Evolutionary conservation across 805 yeast genomes (phyloP).

Genomic region (Jamesozyma hellenica): DNA sequence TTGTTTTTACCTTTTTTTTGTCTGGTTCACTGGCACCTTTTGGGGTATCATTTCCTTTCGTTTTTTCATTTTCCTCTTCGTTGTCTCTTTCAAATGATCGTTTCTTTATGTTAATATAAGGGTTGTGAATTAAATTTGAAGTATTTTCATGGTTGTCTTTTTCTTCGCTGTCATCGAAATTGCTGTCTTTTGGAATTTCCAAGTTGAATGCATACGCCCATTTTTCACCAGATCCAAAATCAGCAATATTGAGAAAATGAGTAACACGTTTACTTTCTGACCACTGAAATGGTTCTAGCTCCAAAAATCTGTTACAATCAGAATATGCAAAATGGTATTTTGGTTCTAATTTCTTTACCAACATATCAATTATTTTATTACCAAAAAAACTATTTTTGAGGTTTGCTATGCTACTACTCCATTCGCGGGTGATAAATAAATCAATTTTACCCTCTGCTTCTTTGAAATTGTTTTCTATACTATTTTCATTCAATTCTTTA

Average conservation of each 20-base stretch:
- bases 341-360: constrained; percentile 42
- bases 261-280: constrained; percentile 28
- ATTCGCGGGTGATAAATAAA: constrained; percentile 46
- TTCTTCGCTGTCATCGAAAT: constrained; percentile 22
- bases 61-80: constrained; percentile 1
- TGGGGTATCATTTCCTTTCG: neutral
- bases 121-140: constrained; percentile 9
- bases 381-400: constrained; percentile 40
- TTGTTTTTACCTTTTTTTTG: constrained; percentile 24
- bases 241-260: constrained; percentile 57
- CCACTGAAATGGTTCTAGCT: constrained; percentile 53
- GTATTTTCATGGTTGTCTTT: neutral
- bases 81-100: constrained; percentile 7
- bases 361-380: constrained; percentile 35
- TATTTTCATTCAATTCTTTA: constrained; percentile 12
- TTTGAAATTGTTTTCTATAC: constrained; percentile 13
- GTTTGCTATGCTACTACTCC: constrained; percentile 47
- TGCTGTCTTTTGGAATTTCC: constrained; percentile 9
- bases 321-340: constrained; percentile 50
- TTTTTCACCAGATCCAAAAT: constrained; percentile 42
- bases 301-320: constrained; percentile 39
- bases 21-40: neutral
- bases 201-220: constrained; percentile 71
- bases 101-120: constrained; percentile 4
- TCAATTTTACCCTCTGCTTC: constrained; percentile 32